Evolutionary conservation across 1,284 basidiomycete genomes (phyloP).

Genomic region (Fomitopsis schrenkii): DNA sequence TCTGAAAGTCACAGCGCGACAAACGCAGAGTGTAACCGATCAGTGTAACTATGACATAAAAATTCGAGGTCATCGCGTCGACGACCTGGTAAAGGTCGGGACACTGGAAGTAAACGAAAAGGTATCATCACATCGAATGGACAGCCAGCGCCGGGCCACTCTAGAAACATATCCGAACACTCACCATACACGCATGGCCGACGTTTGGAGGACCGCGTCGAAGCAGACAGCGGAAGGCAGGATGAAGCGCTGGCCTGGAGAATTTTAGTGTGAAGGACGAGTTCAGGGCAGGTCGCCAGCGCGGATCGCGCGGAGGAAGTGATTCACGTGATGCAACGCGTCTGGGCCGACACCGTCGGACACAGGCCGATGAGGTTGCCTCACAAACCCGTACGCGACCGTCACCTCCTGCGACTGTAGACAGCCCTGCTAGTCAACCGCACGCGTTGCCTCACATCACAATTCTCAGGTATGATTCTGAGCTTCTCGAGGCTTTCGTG

Average conservation of each 20-base stretch:
- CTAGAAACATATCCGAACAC: constrained; percentile 13
- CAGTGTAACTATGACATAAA: constrained; percentile 89
- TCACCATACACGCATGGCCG: background rate
- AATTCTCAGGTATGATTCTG: background rate
- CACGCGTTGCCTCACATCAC: background rate
- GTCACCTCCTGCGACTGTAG: too few relatives aligned
- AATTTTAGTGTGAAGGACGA: background rate
- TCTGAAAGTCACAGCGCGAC: background rate
- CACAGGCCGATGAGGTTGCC: background rate
- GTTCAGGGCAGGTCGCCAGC: constrained; percentile 6
- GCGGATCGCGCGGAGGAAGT: too few relatives aligned
- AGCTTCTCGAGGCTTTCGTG: background rate
- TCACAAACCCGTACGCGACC: background rate
- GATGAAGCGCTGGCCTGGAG: background rate
- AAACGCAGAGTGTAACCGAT: constrained; percentile 41
- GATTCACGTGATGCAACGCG: background rate
- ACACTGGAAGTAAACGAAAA: constrained; percentile 43
- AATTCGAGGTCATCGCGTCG: constrained; percentile 42
- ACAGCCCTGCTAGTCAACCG: too few relatives aligned
- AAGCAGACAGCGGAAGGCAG: background rate
- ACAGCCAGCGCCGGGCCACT: constrained; percentile 17
- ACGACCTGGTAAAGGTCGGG: constrained; percentile 45
- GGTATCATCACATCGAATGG: constrained; percentile 58
- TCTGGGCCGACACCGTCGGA: background rate
- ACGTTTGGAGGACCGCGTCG: too few relatives aligned